A percentile compares a stretch with the other conserved stretches of the same genome.
These are phyloP conservation scores for Jasminum sambac DNA, from an alignment of 257 asterid genomes.

Conservation along the genomic window DNA sequence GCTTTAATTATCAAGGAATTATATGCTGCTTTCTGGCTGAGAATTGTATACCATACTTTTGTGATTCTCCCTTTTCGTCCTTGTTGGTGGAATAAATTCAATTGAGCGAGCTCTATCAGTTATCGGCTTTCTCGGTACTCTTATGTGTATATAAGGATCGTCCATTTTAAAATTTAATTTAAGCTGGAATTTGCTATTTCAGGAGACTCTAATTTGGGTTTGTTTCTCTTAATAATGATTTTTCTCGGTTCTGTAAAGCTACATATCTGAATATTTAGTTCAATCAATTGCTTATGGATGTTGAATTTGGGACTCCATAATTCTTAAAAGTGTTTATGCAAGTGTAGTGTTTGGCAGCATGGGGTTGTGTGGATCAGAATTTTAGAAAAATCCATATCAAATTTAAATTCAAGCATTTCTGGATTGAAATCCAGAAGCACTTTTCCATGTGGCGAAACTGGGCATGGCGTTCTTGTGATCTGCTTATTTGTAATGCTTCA, in stretches of 20 bases:
- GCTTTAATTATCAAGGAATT: not conserved
- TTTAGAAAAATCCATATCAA: not conserved
- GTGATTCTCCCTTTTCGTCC: slow-evolving; percentile 16
- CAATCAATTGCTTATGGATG: not conserved
- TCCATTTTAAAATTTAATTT: slow-evolving; percentile 14
- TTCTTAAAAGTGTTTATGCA: not conserved
- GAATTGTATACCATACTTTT: slow-evolving; percentile 26
- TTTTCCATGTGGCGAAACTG: not conserved
- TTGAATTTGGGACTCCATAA: slow-evolving; percentile 9
- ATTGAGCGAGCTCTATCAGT: slow-evolving; percentile 15
- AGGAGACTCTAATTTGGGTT: slow-evolving; percentile 28
- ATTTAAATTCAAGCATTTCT: not conserved
- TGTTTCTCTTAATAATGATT: slow-evolving; percentile 15
- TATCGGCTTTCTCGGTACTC: slow-evolving; percentile 25
- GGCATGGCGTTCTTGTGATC: not conserved
- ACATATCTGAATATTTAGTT: not conserved
- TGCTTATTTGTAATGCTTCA: slow-evolving; percentile 19
- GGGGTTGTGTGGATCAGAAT: not conserved
- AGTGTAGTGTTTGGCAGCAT: slow-evolving; percentile 13
- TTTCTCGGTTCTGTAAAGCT: not conserved
- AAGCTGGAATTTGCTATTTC: slow-evolving; percentile 32
- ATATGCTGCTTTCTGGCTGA: not conserved
- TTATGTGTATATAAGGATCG: slow-evolving; percentile 20
- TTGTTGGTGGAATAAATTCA: slow-evolving; percentile 23
- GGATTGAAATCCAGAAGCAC: not conserved